Conservation (phyloP, 1,284 basidiomycete genomes). For the Rhizoctonia solani region DNA sequence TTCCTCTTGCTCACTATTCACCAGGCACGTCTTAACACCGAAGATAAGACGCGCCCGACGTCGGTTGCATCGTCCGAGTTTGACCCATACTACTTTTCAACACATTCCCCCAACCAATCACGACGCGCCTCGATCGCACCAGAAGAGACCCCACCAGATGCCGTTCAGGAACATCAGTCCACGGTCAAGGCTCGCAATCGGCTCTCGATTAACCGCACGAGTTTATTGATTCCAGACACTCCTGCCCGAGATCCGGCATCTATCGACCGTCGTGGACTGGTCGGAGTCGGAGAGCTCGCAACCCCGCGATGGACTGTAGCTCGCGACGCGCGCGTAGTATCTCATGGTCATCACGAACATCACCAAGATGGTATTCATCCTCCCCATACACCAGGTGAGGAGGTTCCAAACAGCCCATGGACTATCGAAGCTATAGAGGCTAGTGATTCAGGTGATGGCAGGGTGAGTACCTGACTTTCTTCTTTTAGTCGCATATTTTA, state of each 20-base stretch:
- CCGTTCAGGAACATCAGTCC: slow-evolving; percentile 39
- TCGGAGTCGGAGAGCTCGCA: slow-evolving; percentile 94
- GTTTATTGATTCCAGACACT: slow-evolving; percentile 49
- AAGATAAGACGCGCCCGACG: slow-evolving; percentile 31
- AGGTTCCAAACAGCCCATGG: slow-evolving; percentile 63
- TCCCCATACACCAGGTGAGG: slow-evolving; percentile 28
- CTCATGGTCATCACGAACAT: slow-evolving; percentile 24
- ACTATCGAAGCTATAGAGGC: slow-evolving; percentile 83
- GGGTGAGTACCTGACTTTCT: slow-evolving; percentile 52
- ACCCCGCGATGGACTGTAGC: slow-evolving; percentile 82
- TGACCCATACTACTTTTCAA: slow-evolving; percentile 81
- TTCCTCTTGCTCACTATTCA: background rate
- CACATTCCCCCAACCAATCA: slow-evolving; percentile 64
- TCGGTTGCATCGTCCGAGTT: slow-evolving; percentile 70
- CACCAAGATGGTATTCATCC: slow-evolving; percentile 1
- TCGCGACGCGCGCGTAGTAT: slow-evolving; percentile 49
- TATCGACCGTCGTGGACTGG: slow-evolving; percentile 85
- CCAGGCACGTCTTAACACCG: background rate
- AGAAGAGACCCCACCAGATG: slow-evolving; percentile 39
- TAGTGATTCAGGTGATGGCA: slow-evolving; percentile 66
- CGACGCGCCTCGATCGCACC: slow-evolving; percentile 55
- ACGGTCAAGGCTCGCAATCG: slow-evolving; percentile 13
- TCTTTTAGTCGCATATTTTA: slow-evolving; percentile 29
- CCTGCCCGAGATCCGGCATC: slow-evolving; percentile 77
- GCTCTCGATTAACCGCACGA: slow-evolving; percentile 28